Base-by-base conservation (phyloP, 495 filamentous ascomycete genomes). In the Daldinia vernicosa region DNA sequence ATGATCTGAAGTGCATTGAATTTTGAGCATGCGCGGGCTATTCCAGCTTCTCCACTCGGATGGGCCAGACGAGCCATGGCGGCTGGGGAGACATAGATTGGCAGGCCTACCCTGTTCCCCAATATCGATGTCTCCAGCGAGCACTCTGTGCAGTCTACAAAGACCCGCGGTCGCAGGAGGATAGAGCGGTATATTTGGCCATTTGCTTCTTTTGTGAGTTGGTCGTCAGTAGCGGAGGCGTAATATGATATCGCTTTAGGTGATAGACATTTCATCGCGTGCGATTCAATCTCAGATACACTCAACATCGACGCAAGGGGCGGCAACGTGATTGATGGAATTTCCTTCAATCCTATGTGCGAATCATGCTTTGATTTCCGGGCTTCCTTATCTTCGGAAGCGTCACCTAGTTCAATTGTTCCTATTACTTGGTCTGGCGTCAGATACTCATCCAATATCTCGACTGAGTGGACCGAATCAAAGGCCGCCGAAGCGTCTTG, bases 181-280 rank as follows among this genome's bases (percentile, higher is more conserved):
- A 95, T 92, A 39, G 85, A 86, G 8, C 83, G 83, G 78, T 92
- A 94, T 50, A 90, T 88, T n/a, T 82, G 78, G 60, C 86, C 91
- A 80, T 95, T 95, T 70, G 89, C 85, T 6, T 57, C 78, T 71
- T 93, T 93, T 35, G 88, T 89, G 66, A 86, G 67, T 37, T 91
- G 84, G 78, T 95, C 92, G 78, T 95, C 92, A 53, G 83, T 81
- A 3, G 91, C 92, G 6, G 92, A 94, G 75, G 82, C 93, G 80
- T 94, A 95, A 79, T 94, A 95, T 32, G 91, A 91, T 89, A 92
- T 93, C 33, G 88, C 90, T 76, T 93, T 93, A 35, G 85, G 80
- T 69, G 82, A 88, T 12, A 94, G 83, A 55, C 85, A 84, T 56
- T 85, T 87, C 24, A 89, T 87, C 3, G 92, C 92, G 11, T 88